A percentile compares a stretch with the other conserved stretches of the same genome.
These are phyloP conservation scores for Botrytis pseudocinerea DNA, from an alignment of 2,329 filamentous ascomycete species.

Conservation along the genomic window DNA sequence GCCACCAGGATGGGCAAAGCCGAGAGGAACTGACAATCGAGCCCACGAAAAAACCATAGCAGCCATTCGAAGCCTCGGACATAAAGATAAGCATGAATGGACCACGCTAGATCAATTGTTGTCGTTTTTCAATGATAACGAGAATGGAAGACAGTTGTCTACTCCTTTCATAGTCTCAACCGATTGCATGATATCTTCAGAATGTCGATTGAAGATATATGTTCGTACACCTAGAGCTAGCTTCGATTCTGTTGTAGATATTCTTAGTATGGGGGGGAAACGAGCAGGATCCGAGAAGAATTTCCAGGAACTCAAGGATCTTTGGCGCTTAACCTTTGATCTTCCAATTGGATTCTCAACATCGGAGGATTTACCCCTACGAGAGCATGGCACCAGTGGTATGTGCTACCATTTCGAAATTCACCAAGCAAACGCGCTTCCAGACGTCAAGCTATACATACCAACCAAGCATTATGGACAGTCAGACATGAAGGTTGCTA, in stretches of 20 bases:
- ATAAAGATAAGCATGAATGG: not conserved
- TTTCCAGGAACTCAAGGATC: not conserved
- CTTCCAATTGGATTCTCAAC: slow-evolving; percentile 5
- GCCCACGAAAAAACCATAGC: not conserved
- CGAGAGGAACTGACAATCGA: not conserved
- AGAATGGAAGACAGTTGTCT: slow-evolving; percentile 1
- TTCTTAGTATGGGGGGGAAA: not conserved
- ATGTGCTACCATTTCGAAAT: slow-evolving; percentile 13
- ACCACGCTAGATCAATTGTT: not conserved
- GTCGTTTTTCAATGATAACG: not conserved
- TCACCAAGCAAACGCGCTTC: slow-evolving; percentile 1
- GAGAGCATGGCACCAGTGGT: not conserved
- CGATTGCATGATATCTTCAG: slow-evolving; percentile 1
- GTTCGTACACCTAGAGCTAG: slow-evolving; percentile 4
- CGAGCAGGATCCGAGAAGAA: not conserved
- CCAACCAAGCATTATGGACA: slow-evolving; percentile 7
- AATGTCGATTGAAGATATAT: slow-evolving; percentile 8
- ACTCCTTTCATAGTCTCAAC: slow-evolving; percentile 9
- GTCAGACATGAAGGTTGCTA: not conserved
- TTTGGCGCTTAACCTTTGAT: slow-evolving; percentile 1
- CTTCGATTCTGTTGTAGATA: slow-evolving; percentile 10
- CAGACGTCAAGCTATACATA: slow-evolving; percentile 10
- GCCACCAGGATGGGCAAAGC: not conserved
- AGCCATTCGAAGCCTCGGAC: slow-evolving; percentile 2
- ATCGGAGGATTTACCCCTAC: not conserved